Evolutionary conservation across 352 stramenopile genomes (phyloP), one percentile per base, ranked within the genome.

Genomic region (Pythium rishiriense): DNA sequence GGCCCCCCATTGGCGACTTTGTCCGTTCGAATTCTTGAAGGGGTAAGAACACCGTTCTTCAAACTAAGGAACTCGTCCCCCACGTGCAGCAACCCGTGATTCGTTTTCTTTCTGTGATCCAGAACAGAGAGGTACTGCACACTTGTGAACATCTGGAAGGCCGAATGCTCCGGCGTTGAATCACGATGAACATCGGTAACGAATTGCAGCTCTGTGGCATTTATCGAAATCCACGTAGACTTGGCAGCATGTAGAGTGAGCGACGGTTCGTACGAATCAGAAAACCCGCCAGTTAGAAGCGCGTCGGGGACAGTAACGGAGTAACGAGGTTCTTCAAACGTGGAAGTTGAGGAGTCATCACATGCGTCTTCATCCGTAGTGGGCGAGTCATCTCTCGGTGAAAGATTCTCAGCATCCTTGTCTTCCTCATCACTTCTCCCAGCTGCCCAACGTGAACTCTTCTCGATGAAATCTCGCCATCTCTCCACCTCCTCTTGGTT

Each of bases 41-140:
- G 81, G 0, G 75, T 86, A 37, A 96, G 66, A 10, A 86, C 53
- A 1, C 87, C 87, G 51, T 92, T 90, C 42, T 93, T 90, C 41
- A 93, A 69, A 19, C 65, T 85, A 29, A 96, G 68, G 66, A 96
- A 96, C 21, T 89, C 85, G 58, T 96, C 83, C 0, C 88, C 88
- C 21, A 96, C 63, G 58, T 96, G 86, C 12, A 96, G 68, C 7
- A 96, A 59, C 6, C 78, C 85, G 28, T 92, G 85, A 47, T 87
- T 88, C 12, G 76, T 87, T 19, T 73, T 79, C 62, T 89, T 81
- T 0, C 86, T 82, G 64, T 93, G 82, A 29, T 94, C 86, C 15
- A 84, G 49, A 28, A 81, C 74, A 11, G 76, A 88, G 4, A 93
- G 68, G 51, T 83, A 81, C 33, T 81, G 78, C 22, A 90, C 66